Base-by-base conservation (phyloP, 106 monocot species). In the Agapanthus africanus region DNA sequence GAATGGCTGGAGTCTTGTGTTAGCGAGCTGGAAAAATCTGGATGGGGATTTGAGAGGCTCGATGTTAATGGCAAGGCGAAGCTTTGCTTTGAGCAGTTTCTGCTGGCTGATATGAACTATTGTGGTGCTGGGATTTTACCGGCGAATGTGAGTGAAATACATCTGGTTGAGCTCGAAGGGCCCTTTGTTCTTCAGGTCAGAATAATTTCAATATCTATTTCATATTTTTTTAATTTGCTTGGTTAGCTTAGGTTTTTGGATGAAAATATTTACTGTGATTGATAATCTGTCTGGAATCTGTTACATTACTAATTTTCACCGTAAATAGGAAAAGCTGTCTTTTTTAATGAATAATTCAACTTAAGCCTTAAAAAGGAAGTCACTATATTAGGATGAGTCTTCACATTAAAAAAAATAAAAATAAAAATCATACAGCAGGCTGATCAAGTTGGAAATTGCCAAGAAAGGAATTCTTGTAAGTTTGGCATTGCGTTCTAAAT, bases 161-260 rank as follows among this genome's bases (percentile, higher is more conserved):
- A 91, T 52, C 72, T 70, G 2, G 67, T 69, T 11, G 80, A 82
- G 56, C 79, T 97, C 16, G 74, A 83, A 42, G 95, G 95, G n/a
- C 95, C 95, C 30, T 91, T 86, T 60, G 86, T 97, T 30, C 74
- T 97, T 41, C 95, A 97, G 88, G 95, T 91, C 60, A 31, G 70
- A 28, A 36, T n/a, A 21, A 13, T n/a, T n/a, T n/a, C n/a, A n/a
- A n/a, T n/a, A n/a, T n/a, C n/a, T n/a, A n/a, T n/a, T n/a, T n/a
- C n/a, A n/a, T 19, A 9, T n/a, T 11, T 30, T 56, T 56, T 28
- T 28, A 27, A 10, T n/a, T 23, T 30, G 1, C 1, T 30, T 56
- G 56, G 28, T 10, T 56, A 47, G 47, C 2, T 28, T 10, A 4
- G 4, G 3, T 50, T 52, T 21, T n/a, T n/a, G n/a, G 52, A 23